Base-by-base conservation (phyloP, 83 land plant genomes). In the Picea mariana region DNA sequence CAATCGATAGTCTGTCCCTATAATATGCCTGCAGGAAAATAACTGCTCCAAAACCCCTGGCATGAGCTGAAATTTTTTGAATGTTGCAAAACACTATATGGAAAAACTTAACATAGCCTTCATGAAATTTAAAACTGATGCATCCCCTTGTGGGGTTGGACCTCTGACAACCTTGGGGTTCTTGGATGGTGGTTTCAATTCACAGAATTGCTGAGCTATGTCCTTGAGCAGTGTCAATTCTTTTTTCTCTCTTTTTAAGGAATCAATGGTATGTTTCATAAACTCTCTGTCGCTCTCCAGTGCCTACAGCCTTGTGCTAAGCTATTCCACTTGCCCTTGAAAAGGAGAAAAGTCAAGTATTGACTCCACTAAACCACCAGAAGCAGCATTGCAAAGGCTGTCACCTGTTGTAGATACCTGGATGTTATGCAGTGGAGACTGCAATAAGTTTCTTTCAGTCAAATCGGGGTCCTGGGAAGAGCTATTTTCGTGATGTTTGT, bases 241-340 rank as follows among this genome's bases (percentile, higher is more conserved):
- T 18, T 90, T 89, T 79, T 88, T 92, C 63, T 92, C 90, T 49
- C 90, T 89, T 16, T 89, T 67, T 86, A 92, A 86, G 16, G 94
- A 89, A 58, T 88, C 80, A 75, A 75, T 49, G n/a, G 77, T 16
- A 18, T 90, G 90, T 84, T 81, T 92, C 92, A 92, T 85, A 40
- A 91, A 92, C 81, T 92, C 92, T 83, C 90, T 88, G 58, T 92
- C 92, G 20, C 90, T 92, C 82, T 92, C 94, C 80, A 92, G 89
- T 15, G 92, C 88, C 78, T 92, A 87, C 77, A 92, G 90, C 83
- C 94, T 86, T 80, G 77, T 75, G 83, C 85, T 87, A 27, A 92
- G 85, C 72, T 88, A 87, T 84, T 83, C 83, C 67, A 92, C 82
- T n/a, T 92, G 90, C n/a, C 80, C 81, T 40, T 87, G 88, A 9